Conservation (phyloP, 176 grass and related monocot species). For the bread wheat (Triticum aestivum) region IWGSC_CS_RefSeq_v2.1 NC_057808.1:392824501-392825000, state of each 20-base stretch:
- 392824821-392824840: neutral
- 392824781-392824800: conserved; percentile 33
- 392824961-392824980: conserved; percentile 18
- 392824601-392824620: neutral
- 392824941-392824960: conserved; percentile 28
- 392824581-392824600: neutral
- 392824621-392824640: neutral
- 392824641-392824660: neutral
- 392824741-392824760: conserved; percentile 26
- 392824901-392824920: conserved; percentile 1
- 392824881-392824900: conserved; percentile 23
- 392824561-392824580: neutral
- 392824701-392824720: neutral
- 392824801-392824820: neutral
- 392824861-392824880: conserved; percentile 27
- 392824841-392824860: conserved; percentile 46
- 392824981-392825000: conserved; percentile 8
- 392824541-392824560: neutral
- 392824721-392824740: conserved; percentile 40
- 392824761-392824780: conserved; percentile 27
- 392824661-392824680: conserved; percentile 25
- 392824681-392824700: conserved; percentile 39
- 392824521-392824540: neutral
- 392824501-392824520: neutral
- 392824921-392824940: conserved; percentile 19